Conservation (phyloP, 805 yeast species). For the Debaryomyces castellii region DNA sequence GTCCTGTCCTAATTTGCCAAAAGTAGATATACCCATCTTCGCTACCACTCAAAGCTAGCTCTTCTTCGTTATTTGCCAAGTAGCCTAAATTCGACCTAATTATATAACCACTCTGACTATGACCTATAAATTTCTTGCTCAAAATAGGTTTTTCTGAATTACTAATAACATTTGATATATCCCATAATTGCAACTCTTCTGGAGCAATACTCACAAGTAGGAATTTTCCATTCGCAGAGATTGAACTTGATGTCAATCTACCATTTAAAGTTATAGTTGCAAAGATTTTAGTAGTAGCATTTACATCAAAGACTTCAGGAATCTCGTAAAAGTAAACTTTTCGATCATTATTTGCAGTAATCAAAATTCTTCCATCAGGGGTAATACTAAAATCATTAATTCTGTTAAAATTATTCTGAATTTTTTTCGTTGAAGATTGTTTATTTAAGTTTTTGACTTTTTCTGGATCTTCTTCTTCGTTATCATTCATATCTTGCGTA, state of each 20-base stretch:
- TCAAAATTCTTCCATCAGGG: conserved; percentile 58
- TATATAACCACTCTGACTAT: conserved; percentile 65
- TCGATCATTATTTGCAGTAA: conserved; percentile 64
- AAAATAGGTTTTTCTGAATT: conserved; percentile 41
- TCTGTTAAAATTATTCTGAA: conserved; percentile 38
- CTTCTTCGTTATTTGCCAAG: conserved; percentile 48
- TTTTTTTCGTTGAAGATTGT: conserved; percentile 6
- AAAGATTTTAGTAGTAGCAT: conserved; percentile 34
- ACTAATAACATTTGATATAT: conserved; percentile 41
- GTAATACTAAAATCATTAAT: conserved; percentile 70
- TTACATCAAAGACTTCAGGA: conserved; percentile 31
- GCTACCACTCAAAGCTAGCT: conserved; percentile 74
- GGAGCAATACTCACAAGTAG: conserved; percentile 65
- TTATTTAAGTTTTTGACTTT: conserved; percentile 1
- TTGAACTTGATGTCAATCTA: conserved; percentile 62
- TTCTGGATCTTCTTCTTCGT: conserved; percentile 2
- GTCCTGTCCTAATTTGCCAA: conserved; percentile 76
- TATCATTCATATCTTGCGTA: conserved; percentile 11
- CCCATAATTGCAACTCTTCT: conserved; percentile 82
- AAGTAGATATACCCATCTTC: conserved; percentile 77
- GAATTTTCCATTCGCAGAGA: conserved; percentile 53
- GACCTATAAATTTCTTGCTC: conserved; percentile 67
- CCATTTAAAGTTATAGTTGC: conserved; percentile 54
- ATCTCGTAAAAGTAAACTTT: conserved; percentile 61
- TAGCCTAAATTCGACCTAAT: conserved; percentile 80